phyloP scores from a whole-genome alignment of 108 stramenopile species.

The Fragilariopsis cylindrus region DNA sequence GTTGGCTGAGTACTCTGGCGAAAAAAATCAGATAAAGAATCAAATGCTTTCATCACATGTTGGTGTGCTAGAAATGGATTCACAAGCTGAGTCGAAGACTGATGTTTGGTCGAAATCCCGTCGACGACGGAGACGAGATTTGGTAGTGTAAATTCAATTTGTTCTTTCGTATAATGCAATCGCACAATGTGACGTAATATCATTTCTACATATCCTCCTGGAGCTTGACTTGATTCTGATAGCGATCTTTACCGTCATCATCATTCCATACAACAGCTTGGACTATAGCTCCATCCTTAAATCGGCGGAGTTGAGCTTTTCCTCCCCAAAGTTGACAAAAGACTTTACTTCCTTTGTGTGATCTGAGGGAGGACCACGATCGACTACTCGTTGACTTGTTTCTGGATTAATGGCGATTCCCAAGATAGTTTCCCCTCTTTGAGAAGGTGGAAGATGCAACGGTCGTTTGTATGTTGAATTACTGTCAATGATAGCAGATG shows the following conservation, averaged over 20 bases:
- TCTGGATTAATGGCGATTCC: slow-evolving; percentile 71
- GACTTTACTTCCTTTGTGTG: slow-evolving; percentile 45
- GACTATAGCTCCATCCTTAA: slow-evolving; percentile 92
- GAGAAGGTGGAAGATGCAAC: slow-evolving; percentile 27
- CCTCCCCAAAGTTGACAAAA: slow-evolving; percentile 82
- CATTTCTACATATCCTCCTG: slow-evolving; percentile 72
- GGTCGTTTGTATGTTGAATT: background rate
- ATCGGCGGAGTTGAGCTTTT: slow-evolving; percentile 74
- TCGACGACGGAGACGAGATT: slow-evolving; percentile 68
- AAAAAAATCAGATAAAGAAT: slow-evolving; percentile 66
- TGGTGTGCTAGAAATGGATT: slow-evolving; percentile 57
- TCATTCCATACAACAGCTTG: slow-evolving; percentile 85
- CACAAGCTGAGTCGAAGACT: background rate
- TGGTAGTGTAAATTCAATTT: slow-evolving; percentile 51
- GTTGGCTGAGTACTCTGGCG: slow-evolving; percentile 46
- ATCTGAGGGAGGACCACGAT: slow-evolving; percentile 83
- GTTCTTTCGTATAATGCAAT: slow-evolving; percentile 46
- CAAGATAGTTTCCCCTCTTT: slow-evolving; percentile 36
- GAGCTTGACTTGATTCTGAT: slow-evolving; percentile 56
- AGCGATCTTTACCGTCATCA: slow-evolving; percentile 28
- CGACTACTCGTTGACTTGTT: slow-evolving; percentile 68
- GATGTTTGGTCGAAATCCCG: slow-evolving; percentile 26
- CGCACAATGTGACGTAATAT: slow-evolving; percentile 68
- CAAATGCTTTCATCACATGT: slow-evolving; percentile 67
- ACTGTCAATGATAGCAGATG: slow-evolving; percentile 18